Base-by-base conservation (phyloP, 164 flowering plant genomes). In the Magnolia kwangsiensis region DNA sequence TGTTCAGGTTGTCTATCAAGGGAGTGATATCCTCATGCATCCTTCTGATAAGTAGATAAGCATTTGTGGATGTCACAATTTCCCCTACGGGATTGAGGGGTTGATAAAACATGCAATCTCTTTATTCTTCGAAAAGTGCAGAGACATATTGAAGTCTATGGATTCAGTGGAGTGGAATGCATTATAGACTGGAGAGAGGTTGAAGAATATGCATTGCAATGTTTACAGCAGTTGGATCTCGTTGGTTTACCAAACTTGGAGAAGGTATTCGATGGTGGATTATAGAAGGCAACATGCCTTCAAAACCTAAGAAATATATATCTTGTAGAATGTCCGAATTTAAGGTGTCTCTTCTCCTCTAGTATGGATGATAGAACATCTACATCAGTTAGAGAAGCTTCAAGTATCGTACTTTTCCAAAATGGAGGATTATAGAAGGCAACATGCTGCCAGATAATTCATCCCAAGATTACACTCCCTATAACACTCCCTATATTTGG, bases 161-260 rank as follows among this genome's bases (percentile, higher is more conserved):
- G 19, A 18, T 18, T n/a, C 19, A 8, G 10, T 11, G 67, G 19
- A 7, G 24, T 64, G 20, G 23, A 64, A 21, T 37, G 27, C 19
- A 18, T 64, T 64, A 64, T 64, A 64, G 29, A 64, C 67, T 64
- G 21, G 67, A 64, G 67, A 64, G 67, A 64, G 20, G 67, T 64
- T 8, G 21, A 2, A 64, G 27, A 19, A n/a, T 11, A 64, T 64
- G 27, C 18, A 55, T 16, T 55, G 18, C 18, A 16, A 11, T 55
- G 61, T 55, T 16, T 20, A n/a, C 19, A 64, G 67, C 9, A 64
- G 9, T 20, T 64, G 23, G 21, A n/a, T 64, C 67, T 64, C 3
- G 9, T 11, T 18, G 20, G 2, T 8, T 21, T 64, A 21, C 21
- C 21, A 8, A 64, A 20, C 27, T 21, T 64, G 67, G 10, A 64